phyloP scores from a whole-genome alignment of 2,329 filamentous ascomycete genomes.

The Ploettnerulaceae sp. region DNA sequence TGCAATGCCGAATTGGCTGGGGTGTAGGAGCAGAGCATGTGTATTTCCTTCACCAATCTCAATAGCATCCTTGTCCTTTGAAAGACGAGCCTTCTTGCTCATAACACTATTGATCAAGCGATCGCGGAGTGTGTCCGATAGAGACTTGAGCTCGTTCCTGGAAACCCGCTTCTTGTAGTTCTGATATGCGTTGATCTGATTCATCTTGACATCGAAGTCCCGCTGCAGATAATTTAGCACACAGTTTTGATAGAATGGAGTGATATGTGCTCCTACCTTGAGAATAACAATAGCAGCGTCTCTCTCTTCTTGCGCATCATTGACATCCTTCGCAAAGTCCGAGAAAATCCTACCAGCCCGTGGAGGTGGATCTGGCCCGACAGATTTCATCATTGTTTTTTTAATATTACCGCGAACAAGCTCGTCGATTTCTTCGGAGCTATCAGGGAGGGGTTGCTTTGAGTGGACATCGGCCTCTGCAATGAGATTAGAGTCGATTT shows the following conservation, averaged over 20 bases:
- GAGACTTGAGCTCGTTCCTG: constrained; percentile 53
- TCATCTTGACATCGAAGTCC: constrained; percentile 58
- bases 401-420: constrained; percentile 31
- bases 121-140: constrained; percentile 58
- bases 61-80: constrained; percentile 62
- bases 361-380: constrained; percentile 36
- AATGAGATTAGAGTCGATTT: constrained; percentile 83
- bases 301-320: constrained; percentile 80
- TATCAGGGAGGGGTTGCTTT: constrained; percentile 59
- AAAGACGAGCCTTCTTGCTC: constrained; percentile 59
- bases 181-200: constrained; percentile 54
- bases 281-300: constrained; percentile 79
- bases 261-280: constrained; percentile 54
- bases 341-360: constrained; percentile 82
- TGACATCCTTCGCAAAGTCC: constrained; percentile 80
- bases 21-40: constrained; percentile 56
- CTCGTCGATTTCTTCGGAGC: constrained; percentile 38
- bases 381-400: constrained; percentile 33
- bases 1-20: constrained; percentile 62
- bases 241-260: constrained; percentile 4
- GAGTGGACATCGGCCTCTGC: constrained; percentile 79
- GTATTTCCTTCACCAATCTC: constrained; percentile 60
- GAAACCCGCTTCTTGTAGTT: constrained; percentile 59
- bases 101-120: constrained; percentile 63
- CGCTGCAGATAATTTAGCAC: constrained; percentile 41